phyloP scores from a whole-genome alignment of 352 stramenopile genomes.

The Pythium aphanidermatum region DNA sequence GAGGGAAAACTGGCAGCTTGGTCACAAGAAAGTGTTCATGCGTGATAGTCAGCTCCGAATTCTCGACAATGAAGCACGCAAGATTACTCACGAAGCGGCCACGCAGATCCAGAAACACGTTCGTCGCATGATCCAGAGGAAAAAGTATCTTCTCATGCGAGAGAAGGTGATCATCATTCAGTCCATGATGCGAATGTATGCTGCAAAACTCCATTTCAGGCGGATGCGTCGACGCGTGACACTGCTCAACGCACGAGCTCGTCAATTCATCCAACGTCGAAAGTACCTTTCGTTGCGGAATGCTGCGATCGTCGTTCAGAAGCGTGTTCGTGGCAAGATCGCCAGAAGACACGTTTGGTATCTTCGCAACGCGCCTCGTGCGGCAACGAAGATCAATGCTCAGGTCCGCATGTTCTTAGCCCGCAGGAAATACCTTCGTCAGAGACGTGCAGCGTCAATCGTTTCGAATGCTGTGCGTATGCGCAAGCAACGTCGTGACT shows the following conservation, averaged over 20 bases:
- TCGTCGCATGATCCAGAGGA: conserved; percentile 56
- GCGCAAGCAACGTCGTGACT: conserved; percentile 51
- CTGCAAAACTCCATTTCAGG: conserved; percentile 45
- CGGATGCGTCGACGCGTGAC: conserved; percentile 55
- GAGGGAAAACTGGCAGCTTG: conserved; percentile 84
- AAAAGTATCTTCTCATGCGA: conserved; percentile 54
- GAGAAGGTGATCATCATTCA: conserved; percentile 64
- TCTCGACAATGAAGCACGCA: conserved; percentile 80
- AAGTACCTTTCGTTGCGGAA: conserved; percentile 66
- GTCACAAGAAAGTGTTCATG: conserved; percentile 87
- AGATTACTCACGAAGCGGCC: conserved; percentile 77
- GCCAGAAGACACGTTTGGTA: conserved; percentile 66
- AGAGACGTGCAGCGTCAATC: conserved; percentile 62
- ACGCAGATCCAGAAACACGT: conserved; percentile 74
- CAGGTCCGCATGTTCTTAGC: conserved; percentile 62
- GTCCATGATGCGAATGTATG: conserved; percentile 59
- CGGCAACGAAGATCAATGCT: conserved; percentile 75
- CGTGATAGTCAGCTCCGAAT: conserved; percentile 78
- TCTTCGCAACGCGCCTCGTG: conserved; percentile 62
- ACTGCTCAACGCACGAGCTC: conserved; percentile 56
- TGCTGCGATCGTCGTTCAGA: conserved; percentile 66
- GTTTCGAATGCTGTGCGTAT: conserved; percentile 71
- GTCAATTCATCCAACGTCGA: conserved; percentile 65
- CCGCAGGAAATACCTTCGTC: conserved; percentile 56
- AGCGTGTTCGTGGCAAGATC: conserved; percentile 56